These are phyloP conservation scores for Salix caprea DNA, from an alignment of 345 rosid genomes.

Conservation along the genomic window DNA sequence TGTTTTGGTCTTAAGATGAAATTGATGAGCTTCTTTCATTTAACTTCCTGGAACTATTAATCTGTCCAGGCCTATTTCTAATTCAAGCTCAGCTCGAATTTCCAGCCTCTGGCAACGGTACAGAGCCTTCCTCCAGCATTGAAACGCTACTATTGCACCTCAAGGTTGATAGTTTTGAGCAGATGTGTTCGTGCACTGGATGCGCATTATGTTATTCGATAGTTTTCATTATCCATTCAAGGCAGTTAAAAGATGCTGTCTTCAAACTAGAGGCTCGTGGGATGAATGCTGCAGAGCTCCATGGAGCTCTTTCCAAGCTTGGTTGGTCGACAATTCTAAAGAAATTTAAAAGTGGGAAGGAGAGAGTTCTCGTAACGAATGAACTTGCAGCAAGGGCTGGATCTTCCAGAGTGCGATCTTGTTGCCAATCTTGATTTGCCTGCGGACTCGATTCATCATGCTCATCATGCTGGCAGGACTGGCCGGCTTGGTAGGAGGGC, in stretches of 20 bases:
- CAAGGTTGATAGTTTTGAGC: conserved; percentile 73
- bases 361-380: conserved; percentile 75
- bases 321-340: conserved; percentile 75
- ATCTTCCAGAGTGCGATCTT: conserved; percentile 83
- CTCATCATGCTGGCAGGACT: conserved; percentile 89
- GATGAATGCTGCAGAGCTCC: conserved; percentile 72
- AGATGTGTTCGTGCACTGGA: conserved; percentile 86
- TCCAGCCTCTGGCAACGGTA: conserved; percentile 47
- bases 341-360: conserved; percentile 81
- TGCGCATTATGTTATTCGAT: conserved; percentile 58
- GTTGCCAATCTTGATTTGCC: conserved; percentile 87
- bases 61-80: conserved; percentile 31
- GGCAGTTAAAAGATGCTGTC: conserved; percentile 85
- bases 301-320: conserved; percentile 94
- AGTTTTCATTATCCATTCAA: conserved; percentile 87
- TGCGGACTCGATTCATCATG: conserved; percentile 75
- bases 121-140: conserved; percentile 84
- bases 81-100: conserved; percentile 32
- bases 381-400: conserved; percentile 96
- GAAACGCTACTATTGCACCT: conserved; percentile 67
- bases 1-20: conserved; percentile 79
- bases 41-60: conserved; percentile 62
- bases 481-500: conserved; percentile 88
- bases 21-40: conserved; percentile 89
- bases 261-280: conserved; percentile 91